Conservation (phyloP, 1,284 basidiomycete species). For the Irpex rosettiformis region DNA sequence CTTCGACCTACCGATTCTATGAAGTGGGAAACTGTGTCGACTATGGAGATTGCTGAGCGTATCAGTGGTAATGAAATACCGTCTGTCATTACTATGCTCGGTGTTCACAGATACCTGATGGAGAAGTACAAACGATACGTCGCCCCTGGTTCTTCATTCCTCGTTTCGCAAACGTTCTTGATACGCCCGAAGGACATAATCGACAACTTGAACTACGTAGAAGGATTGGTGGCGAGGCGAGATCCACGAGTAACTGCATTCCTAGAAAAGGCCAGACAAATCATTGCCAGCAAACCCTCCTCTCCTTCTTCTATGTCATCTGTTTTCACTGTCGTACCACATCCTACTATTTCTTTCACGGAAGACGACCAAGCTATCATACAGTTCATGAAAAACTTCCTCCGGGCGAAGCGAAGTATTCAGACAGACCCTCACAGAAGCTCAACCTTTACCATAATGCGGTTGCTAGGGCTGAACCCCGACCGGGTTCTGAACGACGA, state of each 20-base stretch:
- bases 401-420: constrained; percentile 56
- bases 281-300: constrained; percentile 35
- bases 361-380: constrained; percentile 63
- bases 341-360: constrained; percentile 34
- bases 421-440: constrained; percentile 64
- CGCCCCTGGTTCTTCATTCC: constrained; percentile 54
- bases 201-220: constrained; percentile 51
- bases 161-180: constrained; percentile 56
- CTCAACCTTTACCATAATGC: constrained; percentile 59
- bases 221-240: constrained; percentile 44
- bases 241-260: constrained; percentile 53
- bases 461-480: constrained; percentile 44
- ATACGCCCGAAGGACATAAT: constrained; percentile 69
- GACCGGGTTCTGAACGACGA: constrained; percentile 34
- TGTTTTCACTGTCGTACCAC: constrained; percentile 32
- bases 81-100: constrained; percentile 44
- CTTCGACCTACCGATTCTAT: constrained; percentile 44
- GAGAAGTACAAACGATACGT: constrained; percentile 59
- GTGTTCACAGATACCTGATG: constrained; percentile 78
- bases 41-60: constrained; percentile 45
- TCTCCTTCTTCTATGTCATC: constrained; percentile 23
- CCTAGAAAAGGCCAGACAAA: constrained; percentile 46
- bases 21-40: constrained; percentile 49
- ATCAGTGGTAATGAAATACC: constrained; percentile 32
- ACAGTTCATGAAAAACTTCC: constrained; percentile 58